phyloP scores from a whole-genome alignment of 108 stramenopile genomes.

The Nitzschia sp. region DNA sequence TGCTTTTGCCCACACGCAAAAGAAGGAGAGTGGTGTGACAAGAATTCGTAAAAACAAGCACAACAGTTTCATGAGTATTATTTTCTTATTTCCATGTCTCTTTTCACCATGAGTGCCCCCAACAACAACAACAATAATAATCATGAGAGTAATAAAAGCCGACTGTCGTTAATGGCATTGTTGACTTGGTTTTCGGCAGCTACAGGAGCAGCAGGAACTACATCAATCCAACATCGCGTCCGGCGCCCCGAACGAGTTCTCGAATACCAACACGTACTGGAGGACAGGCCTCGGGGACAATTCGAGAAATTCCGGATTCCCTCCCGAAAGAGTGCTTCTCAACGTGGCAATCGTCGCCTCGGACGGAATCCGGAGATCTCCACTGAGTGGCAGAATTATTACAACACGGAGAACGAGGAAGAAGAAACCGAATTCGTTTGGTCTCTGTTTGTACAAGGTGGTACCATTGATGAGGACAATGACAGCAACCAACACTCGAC shows the following conservation, averaged over 20 bases:
- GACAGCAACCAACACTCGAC: not conserved
- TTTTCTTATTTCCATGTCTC: no score
- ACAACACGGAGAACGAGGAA: no score
- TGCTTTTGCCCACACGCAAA: no score
- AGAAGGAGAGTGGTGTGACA: no score
- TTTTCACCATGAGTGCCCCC: no score
- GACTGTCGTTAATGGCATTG: constrained; percentile 18
- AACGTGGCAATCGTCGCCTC: not conserved
- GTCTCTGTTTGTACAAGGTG: not conserved
- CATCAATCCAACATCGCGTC: constrained; percentile 10
- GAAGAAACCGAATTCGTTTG: not conserved
- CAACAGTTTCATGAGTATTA: no score
- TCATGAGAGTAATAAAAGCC: not conserved
- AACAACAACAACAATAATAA: not conserved
- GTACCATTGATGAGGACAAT: not conserved
- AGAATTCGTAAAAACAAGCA: no score
- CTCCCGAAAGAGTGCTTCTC: not conserved
- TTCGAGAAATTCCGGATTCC: constrained; percentile 3
- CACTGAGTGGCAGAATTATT: not conserved
- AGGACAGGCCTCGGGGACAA: not conserved
- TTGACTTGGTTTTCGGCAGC: constrained; percentile 21
- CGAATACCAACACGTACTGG: not conserved
- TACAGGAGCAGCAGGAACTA: constrained; percentile 9
- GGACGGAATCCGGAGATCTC: not conserved
- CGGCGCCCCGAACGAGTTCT: not conserved